phyloP scores from a whole-genome alignment of 805 yeast species.

The Lachancea lanzarotensis region DNA sequence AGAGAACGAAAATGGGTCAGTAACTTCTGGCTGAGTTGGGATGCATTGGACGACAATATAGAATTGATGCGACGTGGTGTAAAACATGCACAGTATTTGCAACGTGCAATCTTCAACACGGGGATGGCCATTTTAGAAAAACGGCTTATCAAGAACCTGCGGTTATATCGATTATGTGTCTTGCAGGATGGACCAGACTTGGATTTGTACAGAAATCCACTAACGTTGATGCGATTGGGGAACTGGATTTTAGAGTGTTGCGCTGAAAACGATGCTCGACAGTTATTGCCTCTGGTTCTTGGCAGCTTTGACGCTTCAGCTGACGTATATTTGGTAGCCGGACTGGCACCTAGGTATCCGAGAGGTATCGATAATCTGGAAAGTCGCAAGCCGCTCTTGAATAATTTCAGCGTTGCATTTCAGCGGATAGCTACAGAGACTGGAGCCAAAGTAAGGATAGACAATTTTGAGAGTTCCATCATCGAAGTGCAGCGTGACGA shows the following conservation, averaged over 20 bases:
- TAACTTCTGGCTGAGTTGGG: slow-evolving; percentile 69
- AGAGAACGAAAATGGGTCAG: slow-evolving; percentile 65
- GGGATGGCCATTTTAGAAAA: slow-evolving; percentile 89
- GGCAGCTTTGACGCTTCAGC: slow-evolving; percentile 72
- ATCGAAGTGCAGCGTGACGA: slow-evolving; percentile 88
- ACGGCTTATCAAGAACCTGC: slow-evolving; percentile 66
- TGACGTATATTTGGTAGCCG: slow-evolving; percentile 80
- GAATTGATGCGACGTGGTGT: slow-evolving; percentile 45
- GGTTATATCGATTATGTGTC: slow-evolving; percentile 79
- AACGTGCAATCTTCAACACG: slow-evolving; percentile 75
- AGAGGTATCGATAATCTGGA: slow-evolving; percentile 34
- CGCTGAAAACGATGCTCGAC: slow-evolving; percentile 63
- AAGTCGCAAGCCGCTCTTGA: slow-evolving; percentile 44
- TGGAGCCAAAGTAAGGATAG: slow-evolving; percentile 84
- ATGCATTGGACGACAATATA: slow-evolving; percentile 42
- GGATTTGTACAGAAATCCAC: slow-evolving; percentile 72
- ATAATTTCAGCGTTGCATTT: slow-evolving; percentile 86
- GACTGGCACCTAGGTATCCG: slow-evolving; percentile 79
- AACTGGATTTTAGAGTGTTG: slow-evolving; percentile 88
- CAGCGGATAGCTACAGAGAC: slow-evolving; percentile 79
- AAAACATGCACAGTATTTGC: slow-evolving; percentile 76
- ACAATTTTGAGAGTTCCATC: slow-evolving; percentile 90
- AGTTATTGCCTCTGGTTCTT: slow-evolving; percentile 71
- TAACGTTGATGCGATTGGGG: slow-evolving; percentile 77
- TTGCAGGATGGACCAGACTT: slow-evolving; percentile 84